Evolutionary conservation across 2,329 filamentous ascomycete species (phyloP).

Genomic region (Dryadomyces quercivorus): DNA sequence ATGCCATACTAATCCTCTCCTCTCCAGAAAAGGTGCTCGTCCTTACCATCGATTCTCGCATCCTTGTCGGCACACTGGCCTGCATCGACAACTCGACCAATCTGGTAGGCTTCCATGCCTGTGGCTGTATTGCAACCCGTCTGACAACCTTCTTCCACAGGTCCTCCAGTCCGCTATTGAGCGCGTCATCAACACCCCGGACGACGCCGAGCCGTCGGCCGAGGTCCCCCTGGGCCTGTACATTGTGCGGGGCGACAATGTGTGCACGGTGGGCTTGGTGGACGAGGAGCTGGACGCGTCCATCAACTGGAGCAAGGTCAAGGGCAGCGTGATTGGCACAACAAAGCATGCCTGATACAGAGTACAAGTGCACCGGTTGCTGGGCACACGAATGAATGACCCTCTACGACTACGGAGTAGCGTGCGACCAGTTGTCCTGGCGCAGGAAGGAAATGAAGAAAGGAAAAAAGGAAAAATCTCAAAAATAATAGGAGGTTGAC

Average conservation of each 20-base stretch:
- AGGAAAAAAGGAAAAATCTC: no score
- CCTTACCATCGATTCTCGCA: slow-evolving; percentile 85
- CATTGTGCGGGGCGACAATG: slow-evolving; percentile 86
- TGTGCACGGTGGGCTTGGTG: slow-evolving; percentile 78
- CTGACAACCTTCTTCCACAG: slow-evolving; percentile 23
- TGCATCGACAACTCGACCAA: slow-evolving; percentile 90
- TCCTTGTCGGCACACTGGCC: slow-evolving; percentile 68
- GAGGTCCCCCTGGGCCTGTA: slow-evolving; percentile 80
- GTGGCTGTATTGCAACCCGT: no score
- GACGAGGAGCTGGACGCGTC: slow-evolving; percentile 80
- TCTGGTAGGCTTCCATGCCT: no score
- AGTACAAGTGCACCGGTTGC: not conserved
- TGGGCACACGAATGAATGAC: no score
- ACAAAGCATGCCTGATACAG: slow-evolving; percentile 59
- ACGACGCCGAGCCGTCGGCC: slow-evolving; percentile 70
- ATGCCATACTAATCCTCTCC: not conserved
- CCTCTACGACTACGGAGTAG: no score
- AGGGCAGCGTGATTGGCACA: slow-evolving; percentile 68
- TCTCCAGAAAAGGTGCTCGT: slow-evolving; percentile 74
- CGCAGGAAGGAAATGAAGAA: no score
- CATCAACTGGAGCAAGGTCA: slow-evolving; percentile 88
- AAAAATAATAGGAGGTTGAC: no score
- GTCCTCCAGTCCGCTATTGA: slow-evolving; percentile 76
- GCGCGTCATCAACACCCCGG: slow-evolving; percentile 75
- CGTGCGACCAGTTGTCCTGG: no score